Base-by-base conservation (phyloP, 1,284 basidiomycete species). In the Cryptococcus sp. region DNA sequence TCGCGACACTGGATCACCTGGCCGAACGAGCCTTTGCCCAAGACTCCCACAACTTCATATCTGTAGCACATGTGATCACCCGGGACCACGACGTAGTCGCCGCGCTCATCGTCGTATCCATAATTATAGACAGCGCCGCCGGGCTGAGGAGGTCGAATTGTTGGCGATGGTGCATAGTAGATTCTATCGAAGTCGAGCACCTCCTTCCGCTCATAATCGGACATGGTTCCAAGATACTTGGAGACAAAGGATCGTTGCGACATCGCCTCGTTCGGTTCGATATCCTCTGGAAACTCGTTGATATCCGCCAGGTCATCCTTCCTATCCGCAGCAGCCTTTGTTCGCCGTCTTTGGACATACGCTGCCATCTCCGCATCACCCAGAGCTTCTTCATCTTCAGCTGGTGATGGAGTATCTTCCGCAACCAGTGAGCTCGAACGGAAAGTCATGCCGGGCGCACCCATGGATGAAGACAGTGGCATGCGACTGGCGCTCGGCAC, bases 21-120 rank as follows among this genome's bases (percentile, higher is more conserved):
- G 16, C 96, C 96, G 66, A 99, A 99, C 8, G 95, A 98, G 25
- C 96, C 96, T 78, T 99, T 97, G 43, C 96, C 96, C 26, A 99
- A 85, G 3, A 91, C 88, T 66, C 89, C 91, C 53, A 93, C 83
- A 57, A 99, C 83, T 78, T 99, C 94, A 77, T 99, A 99, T 15
- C 96, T 89, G 78, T 91, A 99, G 40, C 90, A 89, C 51, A 99
- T 84, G 79, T 99, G 96, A 76, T 99, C 96, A 58, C 87, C 87
- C 59, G 86, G 84, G 62, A 96, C 86, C 52, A 99, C 87, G 8
- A 89, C 85, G 71, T 99, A 99, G 79, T 99, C 96, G 37, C 96
- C 96, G 20, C 96, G 88, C 47, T 99, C 96, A 74, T 99, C 96
- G 74, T 99, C 96, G 71, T 95, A 99, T 37, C 96, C 91, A 71